These are phyloP conservation scores for Mortierella sp. DNA, from an alignment of 371 early-diverging fungal species.

Conservation along the genomic window DNA sequence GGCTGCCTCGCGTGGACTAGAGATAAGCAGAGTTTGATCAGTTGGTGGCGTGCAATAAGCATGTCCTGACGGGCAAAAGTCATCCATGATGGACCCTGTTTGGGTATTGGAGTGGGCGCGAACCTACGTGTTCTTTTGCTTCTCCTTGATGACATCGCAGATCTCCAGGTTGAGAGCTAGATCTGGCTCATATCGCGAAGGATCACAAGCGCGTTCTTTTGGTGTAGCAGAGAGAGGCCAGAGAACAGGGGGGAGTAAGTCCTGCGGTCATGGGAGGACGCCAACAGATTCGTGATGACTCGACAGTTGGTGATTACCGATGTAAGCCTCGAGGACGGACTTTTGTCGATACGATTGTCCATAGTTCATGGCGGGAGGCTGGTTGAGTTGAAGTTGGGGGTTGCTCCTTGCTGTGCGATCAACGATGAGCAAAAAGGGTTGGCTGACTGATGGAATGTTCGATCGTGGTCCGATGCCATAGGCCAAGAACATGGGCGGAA, in stretches of 20 bases:
- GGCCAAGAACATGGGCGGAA: too few relatives aligned
- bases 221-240: not conserved
- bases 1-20: constrained; percentile 89
- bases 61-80: not conserved
- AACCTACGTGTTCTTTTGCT: constrained; percentile 83
- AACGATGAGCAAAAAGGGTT: too few relatives aligned
- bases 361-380: constrained; percentile 20
- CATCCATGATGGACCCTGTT: too few relatives aligned
- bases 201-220: constrained; percentile 83
- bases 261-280: not conserved
- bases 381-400: too few relatives aligned
- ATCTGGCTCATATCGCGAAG: constrained; percentile 78
- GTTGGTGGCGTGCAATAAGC: not conserved
- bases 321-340: constrained; percentile 52
- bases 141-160: constrained; percentile 91
- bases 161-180: constrained; percentile 91
- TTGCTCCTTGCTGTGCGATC: too few relatives aligned
- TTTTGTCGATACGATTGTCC: constrained; percentile 29
- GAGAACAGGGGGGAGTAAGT: not conserved
- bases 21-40: not conserved
- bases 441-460: too few relatives aligned
- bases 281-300: not conserved
- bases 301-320: constrained; percentile 16
- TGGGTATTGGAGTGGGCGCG: too few relatives aligned
- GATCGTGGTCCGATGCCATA: too few relatives aligned